Evolutionary conservation across 768 basidiomycete genomes (phyloP).

Genomic region (Chiua virens): DNA sequence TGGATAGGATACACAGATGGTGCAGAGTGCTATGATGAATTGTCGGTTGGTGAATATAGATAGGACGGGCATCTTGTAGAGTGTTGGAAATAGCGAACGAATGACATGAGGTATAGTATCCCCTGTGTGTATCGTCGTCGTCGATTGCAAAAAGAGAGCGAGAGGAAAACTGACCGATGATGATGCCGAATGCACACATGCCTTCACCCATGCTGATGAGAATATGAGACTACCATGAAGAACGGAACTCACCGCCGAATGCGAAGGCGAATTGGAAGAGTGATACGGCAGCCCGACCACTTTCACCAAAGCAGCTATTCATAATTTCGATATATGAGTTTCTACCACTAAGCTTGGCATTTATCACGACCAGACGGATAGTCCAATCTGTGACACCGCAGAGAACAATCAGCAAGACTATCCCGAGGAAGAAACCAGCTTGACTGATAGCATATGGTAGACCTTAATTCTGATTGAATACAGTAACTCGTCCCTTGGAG

Average conservation of each 20-base stretch:
- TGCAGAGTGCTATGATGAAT: slow-evolving; percentile 87
- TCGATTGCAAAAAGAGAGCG: background rate
- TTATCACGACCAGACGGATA: slow-evolving; percentile 91
- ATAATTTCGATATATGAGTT: slow-evolving; percentile 94
- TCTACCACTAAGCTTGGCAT: slow-evolving; percentile 93
- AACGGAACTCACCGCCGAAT: slow-evolving; percentile 71
- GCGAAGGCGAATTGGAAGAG: slow-evolving; percentile 98
- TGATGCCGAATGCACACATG: slow-evolving; percentile 98
- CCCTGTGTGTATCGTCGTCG: slow-evolving; percentile 41
- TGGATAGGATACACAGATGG: slow-evolving; percentile 87
- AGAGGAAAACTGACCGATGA: slow-evolving; percentile 54
- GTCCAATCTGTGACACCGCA: slow-evolving; percentile 96
- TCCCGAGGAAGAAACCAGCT: slow-evolving; percentile 89
- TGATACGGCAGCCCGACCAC: slow-evolving; percentile 91
- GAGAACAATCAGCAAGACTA: slow-evolving; percentile 76
- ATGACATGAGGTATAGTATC: slow-evolving; percentile 97
- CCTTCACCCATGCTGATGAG: slow-evolving; percentile 45
- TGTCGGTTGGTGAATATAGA: slow-evolving; percentile 80
- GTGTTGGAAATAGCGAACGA: slow-evolving; percentile 75
- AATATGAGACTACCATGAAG: background rate
- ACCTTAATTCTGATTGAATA: slow-evolving; percentile 44
- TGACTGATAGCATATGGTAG: slow-evolving; percentile 93
- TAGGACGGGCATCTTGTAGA: slow-evolving; percentile 68
- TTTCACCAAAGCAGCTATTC: slow-evolving; percentile 87
- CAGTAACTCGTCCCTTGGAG: background rate